Evolutionary conservation across 2,329 filamentous ascomycete genomes (phyloP).

Genomic region (Cytospora piceae): DNA sequence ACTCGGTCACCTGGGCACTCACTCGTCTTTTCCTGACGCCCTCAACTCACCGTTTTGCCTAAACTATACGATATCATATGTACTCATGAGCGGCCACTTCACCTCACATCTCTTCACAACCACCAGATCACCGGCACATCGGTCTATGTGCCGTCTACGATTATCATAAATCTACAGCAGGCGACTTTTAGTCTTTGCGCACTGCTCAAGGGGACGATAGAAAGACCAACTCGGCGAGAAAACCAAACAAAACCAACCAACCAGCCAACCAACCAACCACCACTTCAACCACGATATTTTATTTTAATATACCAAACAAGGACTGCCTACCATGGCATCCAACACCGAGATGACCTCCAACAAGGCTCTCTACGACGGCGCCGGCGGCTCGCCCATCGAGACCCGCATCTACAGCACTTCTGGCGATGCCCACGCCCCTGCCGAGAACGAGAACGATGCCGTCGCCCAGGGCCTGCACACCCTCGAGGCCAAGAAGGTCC

Average conservation of each 20-base stretch:
- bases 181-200: conserved; percentile 72
- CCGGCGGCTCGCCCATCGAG: conserved; percentile 36
- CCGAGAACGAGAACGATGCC: conserved; percentile 40
- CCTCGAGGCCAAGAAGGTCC: conserved; percentile 57
- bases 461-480: conserved; percentile 57
- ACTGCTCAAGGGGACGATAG: conserved; percentile 58
- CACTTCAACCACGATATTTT: too few species aligned
- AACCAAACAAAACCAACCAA: not conserved
- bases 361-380: conserved; percentile 38
- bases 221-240: conserved; percentile 53
- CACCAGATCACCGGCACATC: conserved; percentile 41
- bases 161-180: conserved; percentile 51
- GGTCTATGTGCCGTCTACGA: conserved; percentile 47
- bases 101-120: conserved; percentile 19
- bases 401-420: conserved; percentile 32
- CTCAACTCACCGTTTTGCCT: too few species aligned
- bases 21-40: not conserved
- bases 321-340: conserved; percentile 12
- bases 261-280: not conserved
- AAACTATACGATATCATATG: too few species aligned
- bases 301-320: not conserved
- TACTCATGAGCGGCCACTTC: conserved; percentile 12
- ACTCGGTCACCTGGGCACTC: not conserved
- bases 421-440: conserved; percentile 25
- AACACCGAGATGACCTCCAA: conserved; percentile 26